phyloP scores from a whole-genome alignment of 306 rosid species.

The Astragalus glycyphyllos region DNA sequence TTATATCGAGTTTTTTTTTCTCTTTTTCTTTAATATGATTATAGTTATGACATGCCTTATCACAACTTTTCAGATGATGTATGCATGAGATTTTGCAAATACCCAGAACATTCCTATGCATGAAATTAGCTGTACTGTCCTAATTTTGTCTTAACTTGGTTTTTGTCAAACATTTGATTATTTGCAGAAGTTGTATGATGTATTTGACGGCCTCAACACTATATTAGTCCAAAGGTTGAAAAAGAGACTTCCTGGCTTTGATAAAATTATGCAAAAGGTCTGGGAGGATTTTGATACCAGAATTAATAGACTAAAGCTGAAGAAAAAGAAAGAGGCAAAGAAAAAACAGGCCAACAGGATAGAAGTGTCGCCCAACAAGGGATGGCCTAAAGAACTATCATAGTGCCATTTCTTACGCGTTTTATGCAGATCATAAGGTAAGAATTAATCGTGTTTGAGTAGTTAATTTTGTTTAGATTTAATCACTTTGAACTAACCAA shows the following conservation, averaged over 20 bases:
- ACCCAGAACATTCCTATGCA: not conserved
- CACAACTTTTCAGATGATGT: slow-evolving; percentile 4
- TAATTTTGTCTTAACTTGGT: slow-evolving; percentile 20
- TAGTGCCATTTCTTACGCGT: slow-evolving; percentile 18
- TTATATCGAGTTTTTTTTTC: not conserved
- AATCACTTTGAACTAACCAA: slow-evolving; percentile 31
- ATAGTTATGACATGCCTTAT: slow-evolving; percentile 19
- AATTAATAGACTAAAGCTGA: slow-evolving; percentile 33
- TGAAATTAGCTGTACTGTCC: not conserved
- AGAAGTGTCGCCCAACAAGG: slow-evolving; percentile 22
- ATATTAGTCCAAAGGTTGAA: slow-evolving; percentile 32
- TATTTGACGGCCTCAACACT: slow-evolving; percentile 36
- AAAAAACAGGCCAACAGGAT: slow-evolving; percentile 46
- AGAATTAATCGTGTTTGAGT: slow-evolving; percentile 12
- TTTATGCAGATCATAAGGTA: slow-evolving; percentile 36
- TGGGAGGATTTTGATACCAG: slow-evolving; percentile 36
- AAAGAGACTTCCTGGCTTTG: slow-evolving; percentile 63
- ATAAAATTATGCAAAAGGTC: slow-evolving; percentile 47
- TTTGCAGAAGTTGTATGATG: slow-evolving; percentile 56
- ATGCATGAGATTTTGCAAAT: too few relatives aligned
- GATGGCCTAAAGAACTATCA: slow-evolving; percentile 16
- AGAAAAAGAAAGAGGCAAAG: slow-evolving; percentile 41
- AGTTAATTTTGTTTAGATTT: not conserved
- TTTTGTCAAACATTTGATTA: slow-evolving; percentile 29
- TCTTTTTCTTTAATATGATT: not conserved